Evolutionary conservation across 305 asterid species (phyloP).

Genomic region (Caryopteris hybrid): DNA sequence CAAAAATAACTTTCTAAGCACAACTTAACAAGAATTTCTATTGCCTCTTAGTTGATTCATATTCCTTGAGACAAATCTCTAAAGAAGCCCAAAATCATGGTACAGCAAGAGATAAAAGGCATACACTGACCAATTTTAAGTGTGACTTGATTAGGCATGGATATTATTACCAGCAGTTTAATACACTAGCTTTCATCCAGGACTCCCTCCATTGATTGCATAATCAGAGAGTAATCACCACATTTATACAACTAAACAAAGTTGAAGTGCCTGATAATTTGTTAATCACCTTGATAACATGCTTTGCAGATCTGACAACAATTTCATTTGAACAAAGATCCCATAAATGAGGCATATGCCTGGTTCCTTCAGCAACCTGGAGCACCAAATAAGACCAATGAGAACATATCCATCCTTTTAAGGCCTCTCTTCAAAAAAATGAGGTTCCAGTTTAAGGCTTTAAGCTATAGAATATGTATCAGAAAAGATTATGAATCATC

Average conservation of each 20-base stretch:
- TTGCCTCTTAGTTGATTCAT: background rate
- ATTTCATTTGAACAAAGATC: slow-evolving; percentile 50
- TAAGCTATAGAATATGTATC: slow-evolving; percentile 3
- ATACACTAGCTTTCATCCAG: background rate
- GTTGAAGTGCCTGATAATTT: slow-evolving; percentile 3
- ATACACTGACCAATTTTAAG: background rate
- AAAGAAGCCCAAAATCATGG: background rate
- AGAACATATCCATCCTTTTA: background rate
- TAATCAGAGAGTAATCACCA: background rate
- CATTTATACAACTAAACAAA: background rate
- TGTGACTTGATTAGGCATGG: background rate
- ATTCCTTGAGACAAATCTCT: background rate
- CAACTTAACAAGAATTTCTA: background rate
- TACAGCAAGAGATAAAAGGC: background rate
- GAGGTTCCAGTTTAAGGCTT: slow-evolving; percentile 6
- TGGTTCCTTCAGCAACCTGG: slow-evolving; percentile 50
- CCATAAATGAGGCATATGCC: slow-evolving; percentile 52
- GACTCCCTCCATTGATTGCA: background rate
- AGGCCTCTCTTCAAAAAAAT: slow-evolving; percentile 2
- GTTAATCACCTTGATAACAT: slow-evolving; percentile 39
- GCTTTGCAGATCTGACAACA: slow-evolving; percentile 53
- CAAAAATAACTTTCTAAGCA: too few species aligned
- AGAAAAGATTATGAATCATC: slow-evolving; percentile 9
- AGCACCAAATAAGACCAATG: slow-evolving; percentile 19
- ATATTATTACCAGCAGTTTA: background rate